Evolutionary conservation across 169 alveolate genomes (phyloP).

Genomic region (Eimeria zaria): DNA sequence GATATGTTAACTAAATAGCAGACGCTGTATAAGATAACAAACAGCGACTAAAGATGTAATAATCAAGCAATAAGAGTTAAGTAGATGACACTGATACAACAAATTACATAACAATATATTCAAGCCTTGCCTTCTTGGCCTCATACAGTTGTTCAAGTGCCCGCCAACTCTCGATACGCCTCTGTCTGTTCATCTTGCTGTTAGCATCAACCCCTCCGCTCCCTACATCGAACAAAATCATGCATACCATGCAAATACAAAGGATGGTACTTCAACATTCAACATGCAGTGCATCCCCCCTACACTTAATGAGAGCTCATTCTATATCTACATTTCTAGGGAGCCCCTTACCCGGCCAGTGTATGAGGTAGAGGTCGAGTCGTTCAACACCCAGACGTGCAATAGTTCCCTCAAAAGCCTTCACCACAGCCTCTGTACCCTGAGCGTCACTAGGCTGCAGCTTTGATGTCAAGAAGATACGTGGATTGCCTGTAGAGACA

Average conservation of each 20-base stretch:
- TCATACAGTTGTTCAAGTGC: slow-evolving; percentile 84
- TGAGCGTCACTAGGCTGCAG: slow-evolving; percentile 71
- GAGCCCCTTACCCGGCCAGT: slow-evolving; percentile 74
- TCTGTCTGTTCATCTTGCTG: slow-evolving; percentile 61
- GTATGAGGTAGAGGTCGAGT: slow-evolving; percentile 80
- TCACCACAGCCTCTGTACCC: slow-evolving; percentile 68
- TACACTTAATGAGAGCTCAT: too few relatives aligned
- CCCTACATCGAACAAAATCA: slow-evolving; percentile 43
- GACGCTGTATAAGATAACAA: too few relatives aligned
- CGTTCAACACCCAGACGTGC: slow-evolving; percentile 72
- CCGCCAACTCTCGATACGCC: slow-evolving; percentile 84
- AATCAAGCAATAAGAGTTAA: too few relatives aligned
- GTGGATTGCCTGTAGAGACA: slow-evolving; percentile 75
- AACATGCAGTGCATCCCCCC: too few relatives aligned
- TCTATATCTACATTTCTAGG: not conserved
- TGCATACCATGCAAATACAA: not conserved
- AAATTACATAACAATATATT: not conserved
- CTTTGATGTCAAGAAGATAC: slow-evolving; percentile 72
- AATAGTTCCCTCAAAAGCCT: slow-evolving; percentile 49
- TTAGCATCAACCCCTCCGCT: slow-evolving; percentile 56
- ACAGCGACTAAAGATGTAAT: too few relatives aligned
- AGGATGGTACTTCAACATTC: not conserved
- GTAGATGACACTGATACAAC: too few relatives aligned
- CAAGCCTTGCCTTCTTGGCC: slow-evolving; percentile 48
- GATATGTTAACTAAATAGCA: too few relatives aligned